phyloP scores from a whole-genome alignment of 441 rosid species.

The Arabidopsis hybrid region DNA sequence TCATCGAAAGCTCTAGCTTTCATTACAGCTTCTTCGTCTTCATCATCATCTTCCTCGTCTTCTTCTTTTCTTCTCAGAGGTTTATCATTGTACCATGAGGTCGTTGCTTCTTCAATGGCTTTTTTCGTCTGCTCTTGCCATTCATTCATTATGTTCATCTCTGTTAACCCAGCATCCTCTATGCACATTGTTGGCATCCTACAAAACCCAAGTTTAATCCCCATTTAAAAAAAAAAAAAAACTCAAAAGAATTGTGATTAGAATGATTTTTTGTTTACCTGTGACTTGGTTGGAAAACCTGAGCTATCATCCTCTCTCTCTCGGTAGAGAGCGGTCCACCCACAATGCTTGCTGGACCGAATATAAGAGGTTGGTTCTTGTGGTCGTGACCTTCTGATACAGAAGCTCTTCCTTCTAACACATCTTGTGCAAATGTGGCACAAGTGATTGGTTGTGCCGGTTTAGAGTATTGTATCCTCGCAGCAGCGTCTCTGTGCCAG shows the following conservation, averaged over 20 bases:
- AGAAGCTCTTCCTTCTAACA: slow-evolving; percentile 89
- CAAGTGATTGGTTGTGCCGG: slow-evolving; percentile 91
- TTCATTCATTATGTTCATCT: slow-evolving; percentile 91
- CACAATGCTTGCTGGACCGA: slow-evolving; percentile 90
- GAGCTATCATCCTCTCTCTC: slow-evolving; percentile 87
- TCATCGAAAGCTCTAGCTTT: slow-evolving; percentile 91
- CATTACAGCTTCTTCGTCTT: slow-evolving; percentile 75
- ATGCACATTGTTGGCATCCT: slow-evolving; percentile 99
- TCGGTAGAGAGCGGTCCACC: slow-evolving; percentile 66
- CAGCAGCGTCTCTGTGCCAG: slow-evolving; percentile 92
- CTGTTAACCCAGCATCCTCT: slow-evolving; percentile 94
- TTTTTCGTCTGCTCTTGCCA: slow-evolving; percentile 86
- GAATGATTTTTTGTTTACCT: slow-evolving; percentile 56
- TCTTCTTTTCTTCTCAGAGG: slow-evolving; percentile 62
- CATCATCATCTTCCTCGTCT: slow-evolving; percentile 65
- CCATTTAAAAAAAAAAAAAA: neutral
- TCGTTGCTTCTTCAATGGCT: slow-evolving; percentile 88
- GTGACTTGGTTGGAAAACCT: slow-evolving; percentile 86
- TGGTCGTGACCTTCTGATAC: slow-evolving; percentile 83
- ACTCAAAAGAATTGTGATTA: neutral
- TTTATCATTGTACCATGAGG: slow-evolving; percentile 80
- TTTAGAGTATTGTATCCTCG: slow-evolving; percentile 62
- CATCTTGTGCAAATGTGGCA: slow-evolving; percentile 98
- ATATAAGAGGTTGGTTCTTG: slow-evolving; percentile 89
- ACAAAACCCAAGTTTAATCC: slow-evolving; percentile 15